Evolutionary conservation across 176 grass and related monocot species (phyloP).

Genomic region (Juncus effusus): DNA sequence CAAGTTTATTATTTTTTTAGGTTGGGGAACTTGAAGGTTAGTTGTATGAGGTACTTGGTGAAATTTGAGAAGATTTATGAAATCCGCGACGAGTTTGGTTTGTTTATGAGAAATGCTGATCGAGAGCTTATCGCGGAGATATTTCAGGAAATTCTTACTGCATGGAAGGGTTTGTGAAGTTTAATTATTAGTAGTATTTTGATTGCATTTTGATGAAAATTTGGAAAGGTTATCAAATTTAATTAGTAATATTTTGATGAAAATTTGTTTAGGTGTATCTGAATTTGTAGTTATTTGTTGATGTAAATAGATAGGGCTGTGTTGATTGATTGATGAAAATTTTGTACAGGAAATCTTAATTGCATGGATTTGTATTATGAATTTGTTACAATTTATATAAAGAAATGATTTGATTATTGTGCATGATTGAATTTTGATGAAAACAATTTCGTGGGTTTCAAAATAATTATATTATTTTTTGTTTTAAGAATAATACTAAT

Average conservation of each 20-base stretch:
- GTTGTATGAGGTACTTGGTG: conserved; percentile 77
- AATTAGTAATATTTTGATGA: not conserved
- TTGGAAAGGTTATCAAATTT: not conserved
- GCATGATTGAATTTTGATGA: too few species aligned
- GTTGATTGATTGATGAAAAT: conserved; percentile 14
- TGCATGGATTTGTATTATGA: too few species aligned
- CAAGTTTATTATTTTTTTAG: conserved; percentile 29
- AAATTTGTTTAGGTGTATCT: not conserved
- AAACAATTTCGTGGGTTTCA: too few species aligned
- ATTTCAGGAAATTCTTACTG: conserved; percentile 70
- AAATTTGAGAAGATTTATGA: conserved; percentile 96
- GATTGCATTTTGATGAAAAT: conserved; percentile 8
- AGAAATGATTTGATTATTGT: too few species aligned
- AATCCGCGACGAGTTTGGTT: conserved; percentile 57
- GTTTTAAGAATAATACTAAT: too few species aligned
- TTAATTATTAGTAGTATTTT: not conserved
- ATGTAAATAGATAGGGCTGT: conserved; percentile 25
- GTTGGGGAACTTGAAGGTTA: conserved; percentile 58
- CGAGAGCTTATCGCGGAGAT: conserved; percentile 80
- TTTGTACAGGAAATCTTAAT: conserved; percentile 23
- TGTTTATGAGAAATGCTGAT: conserved; percentile 71
- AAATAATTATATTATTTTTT: too few species aligned
- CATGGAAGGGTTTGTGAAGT: conserved; percentile 63
- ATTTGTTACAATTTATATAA: too few species aligned
- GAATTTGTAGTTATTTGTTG: conserved; percentile 12